Percentiles rank a stretch among this genome's conserved stretches.
phyloP scores from a whole-genome alignment of 768 basidiomycete species.

The Phylloporus sp. region DNA sequence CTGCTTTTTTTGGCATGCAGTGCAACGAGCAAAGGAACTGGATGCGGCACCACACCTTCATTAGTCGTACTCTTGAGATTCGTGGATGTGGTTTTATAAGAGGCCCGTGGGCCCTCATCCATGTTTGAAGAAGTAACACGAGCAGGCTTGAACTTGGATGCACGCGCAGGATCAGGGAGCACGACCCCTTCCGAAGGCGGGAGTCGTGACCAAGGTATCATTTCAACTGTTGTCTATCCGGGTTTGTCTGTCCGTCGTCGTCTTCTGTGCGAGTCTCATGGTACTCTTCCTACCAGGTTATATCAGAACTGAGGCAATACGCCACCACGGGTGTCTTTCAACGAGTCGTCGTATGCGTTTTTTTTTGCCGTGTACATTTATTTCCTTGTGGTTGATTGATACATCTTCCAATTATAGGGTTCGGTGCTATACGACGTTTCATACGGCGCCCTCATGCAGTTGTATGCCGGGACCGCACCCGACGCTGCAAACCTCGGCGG shows the following conservation, averaged over 20 bases:
- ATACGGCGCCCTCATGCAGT: conserved; percentile 5
- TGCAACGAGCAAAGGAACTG: conserved; percentile 21
- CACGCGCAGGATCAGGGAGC: conserved; percentile 1
- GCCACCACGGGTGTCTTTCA: not conserved
- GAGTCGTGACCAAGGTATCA: conserved; percentile 40
- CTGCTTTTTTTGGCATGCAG: conserved; percentile 15
- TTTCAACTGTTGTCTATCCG: conserved; percentile 42
- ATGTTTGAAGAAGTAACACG: not conserved
- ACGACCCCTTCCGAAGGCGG: too few species aligned
- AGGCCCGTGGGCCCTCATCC: not conserved
- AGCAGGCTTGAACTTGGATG: conserved; percentile 20
- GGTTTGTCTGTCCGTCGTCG: conserved; percentile 20
- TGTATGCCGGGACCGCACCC: conserved; percentile 6
- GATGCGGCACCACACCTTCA: not conserved
- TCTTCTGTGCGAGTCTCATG: not conserved
- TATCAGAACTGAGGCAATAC: conserved; percentile 1
- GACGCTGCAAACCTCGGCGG: conserved; percentile 6
- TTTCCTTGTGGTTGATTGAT: not conserved
- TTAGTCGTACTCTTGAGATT: not conserved
- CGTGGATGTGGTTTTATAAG: not conserved
- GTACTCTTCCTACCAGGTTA: not conserved
- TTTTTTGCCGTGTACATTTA: not conserved
- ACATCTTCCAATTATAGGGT: not conserved
- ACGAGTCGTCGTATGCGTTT: conserved; percentile 3
- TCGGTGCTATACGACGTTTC: not conserved